These are phyloP conservation scores for Canavalia ensiformis DNA, from an alignment of 306 rosid species.

Conservation along the genomic window DNA sequence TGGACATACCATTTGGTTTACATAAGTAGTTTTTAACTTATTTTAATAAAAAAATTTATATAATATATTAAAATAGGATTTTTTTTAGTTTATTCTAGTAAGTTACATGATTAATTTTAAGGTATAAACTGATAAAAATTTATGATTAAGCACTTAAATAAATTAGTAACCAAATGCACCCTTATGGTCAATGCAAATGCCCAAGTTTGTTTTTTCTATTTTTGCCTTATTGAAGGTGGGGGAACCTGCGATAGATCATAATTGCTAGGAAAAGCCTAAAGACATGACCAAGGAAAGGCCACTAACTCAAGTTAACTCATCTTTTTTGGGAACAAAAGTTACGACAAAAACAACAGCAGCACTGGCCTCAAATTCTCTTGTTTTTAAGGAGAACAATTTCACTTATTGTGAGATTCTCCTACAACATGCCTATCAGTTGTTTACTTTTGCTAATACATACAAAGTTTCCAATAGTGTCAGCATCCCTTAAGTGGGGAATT, in stretches of 20 bases:
- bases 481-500: constrained; percentile 68
- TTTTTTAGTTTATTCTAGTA: too few species aligned
- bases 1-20: too few species aligned
- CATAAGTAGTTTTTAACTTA: too few species aligned
- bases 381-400: constrained; percentile 57
- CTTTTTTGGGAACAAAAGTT: constrained; percentile 81
- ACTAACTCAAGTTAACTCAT: constrained; percentile 60
- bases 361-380: constrained; percentile 76
- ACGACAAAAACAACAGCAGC: constrained; percentile 85
- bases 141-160: too few species aligned
- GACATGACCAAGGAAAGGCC: constrained; percentile 66
- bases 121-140: too few species aligned
- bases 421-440: constrained; percentile 66
- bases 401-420: constrained; percentile 66
- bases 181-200: too few species aligned
- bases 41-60: too few species aligned
- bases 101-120: too few species aligned
- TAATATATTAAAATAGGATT: too few species aligned
- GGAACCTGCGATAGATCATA: constrained; percentile 73
- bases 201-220: neutral
- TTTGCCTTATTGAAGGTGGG: constrained; percentile 64
- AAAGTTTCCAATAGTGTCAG: constrained; percentile 73
- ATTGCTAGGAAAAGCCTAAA: constrained; percentile 84
- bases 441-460: constrained; percentile 67
- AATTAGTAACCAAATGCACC: too few species aligned